Conservation (phyloP, 305 asterid species). For the Solanum aculeatissimum region DNA sequence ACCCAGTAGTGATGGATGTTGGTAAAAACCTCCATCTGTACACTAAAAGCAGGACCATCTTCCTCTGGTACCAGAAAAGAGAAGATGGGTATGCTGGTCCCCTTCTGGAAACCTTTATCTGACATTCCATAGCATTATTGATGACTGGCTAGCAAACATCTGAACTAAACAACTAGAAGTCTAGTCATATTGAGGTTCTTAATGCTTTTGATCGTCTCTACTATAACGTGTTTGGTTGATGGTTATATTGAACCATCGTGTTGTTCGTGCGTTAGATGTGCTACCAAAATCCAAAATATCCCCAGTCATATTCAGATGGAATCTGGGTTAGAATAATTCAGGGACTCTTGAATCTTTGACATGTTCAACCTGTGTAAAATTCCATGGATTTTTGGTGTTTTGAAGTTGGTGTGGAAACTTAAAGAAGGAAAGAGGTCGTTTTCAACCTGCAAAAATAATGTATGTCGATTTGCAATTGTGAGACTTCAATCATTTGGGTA, state of each 20-base stretch:
- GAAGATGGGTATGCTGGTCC: neutral
- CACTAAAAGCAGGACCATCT: neutral
- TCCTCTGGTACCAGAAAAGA: neutral
- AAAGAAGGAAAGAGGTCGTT: neutral
- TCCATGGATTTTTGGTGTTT: too few species aligned
- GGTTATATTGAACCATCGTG: neutral
- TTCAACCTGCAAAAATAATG: neutral
- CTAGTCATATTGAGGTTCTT: neutral
- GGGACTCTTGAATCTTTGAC: neutral
- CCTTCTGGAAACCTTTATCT: neutral
- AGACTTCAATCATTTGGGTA: neutral
- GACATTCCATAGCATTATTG: neutral
- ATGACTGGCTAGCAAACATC: neutral
- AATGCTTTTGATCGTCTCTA: neutral
- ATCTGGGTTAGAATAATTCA: neutral
- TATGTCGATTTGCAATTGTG: neutral
- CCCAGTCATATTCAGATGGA: neutral
- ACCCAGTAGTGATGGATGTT: neutral
- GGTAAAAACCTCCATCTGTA: neutral
- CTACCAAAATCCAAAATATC: neutral
- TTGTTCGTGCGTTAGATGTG: neutral
- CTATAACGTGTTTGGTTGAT: neutral
- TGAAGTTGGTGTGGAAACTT: too few species aligned
- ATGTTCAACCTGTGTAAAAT: neutral
- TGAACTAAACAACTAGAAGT: neutral